Evolutionary conservation across 1,284 basidiomycete species (phyloP), one percentile per base, ranked within the genome.

Genomic region (Ceratobasidium sp.): DNA sequence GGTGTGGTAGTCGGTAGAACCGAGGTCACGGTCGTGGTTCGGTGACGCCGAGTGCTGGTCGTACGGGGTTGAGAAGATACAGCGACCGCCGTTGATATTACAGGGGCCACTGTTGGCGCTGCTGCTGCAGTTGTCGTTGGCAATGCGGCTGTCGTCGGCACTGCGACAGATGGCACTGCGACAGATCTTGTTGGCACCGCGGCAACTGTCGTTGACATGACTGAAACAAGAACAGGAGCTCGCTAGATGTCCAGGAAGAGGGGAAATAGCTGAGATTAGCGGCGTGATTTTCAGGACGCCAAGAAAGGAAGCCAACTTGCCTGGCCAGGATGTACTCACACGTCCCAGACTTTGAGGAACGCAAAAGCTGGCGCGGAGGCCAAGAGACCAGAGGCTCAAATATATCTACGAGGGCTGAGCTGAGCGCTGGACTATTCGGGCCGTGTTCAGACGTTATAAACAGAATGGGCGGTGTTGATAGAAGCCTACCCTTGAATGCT

Each of bases 301-400:
- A 44, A 13, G 38, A 61, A 43, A 30, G 54, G 66, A 58, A 69
- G n/a, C 30, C 38, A 1, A 55, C 66, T 26, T 47, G 58, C 66
- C 50, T 54, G 32, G 28, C 41, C 54, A 47, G 23, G 35, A 54
- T 47, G 14, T 23, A 9, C 35, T 57, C 38, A 57, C 66, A 23
- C 41, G 38, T 14, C 9, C 41, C 46, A 43, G 21, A 46, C 41
- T 38, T 43, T 61, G 58, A 43, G 23, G 28, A 46, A 46, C 16
- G 41, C 43, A 28, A 28, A 43, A 61, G 23, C 14, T 13, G 41
- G 46, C 58, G 58, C 43, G 41, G 23, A 44, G 41, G 23, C 41
- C 21, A 0, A 28, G 1, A 23, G 18, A 43, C 41, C n/a, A n/a
- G n/a, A n/a, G n/a, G n/a, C n/a, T n/a, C n/a, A n/a, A n/a, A n/a